A percentile compares a stretch with the other conserved stretches of the same genome.
phyloP scores from a whole-genome alignment of 2,329 filamentous ascomycete species.

The Didymellaceae sp. region DNA sequence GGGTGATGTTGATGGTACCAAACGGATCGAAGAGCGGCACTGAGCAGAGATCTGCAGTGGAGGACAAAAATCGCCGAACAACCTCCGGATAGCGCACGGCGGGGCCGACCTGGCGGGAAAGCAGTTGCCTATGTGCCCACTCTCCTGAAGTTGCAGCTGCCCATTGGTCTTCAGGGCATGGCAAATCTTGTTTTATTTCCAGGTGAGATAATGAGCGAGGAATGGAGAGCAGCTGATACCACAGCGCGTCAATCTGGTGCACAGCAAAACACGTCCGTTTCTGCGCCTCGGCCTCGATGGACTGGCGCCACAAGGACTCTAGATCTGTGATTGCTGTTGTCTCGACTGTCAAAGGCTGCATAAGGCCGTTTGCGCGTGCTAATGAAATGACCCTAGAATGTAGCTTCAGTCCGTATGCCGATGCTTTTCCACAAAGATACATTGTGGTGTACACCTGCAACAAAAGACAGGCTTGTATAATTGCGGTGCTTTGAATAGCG shows the following conservation, averaged over 20 bases:
- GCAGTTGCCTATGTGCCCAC: slow-evolving; percentile 26
- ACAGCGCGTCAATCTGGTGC: slow-evolving; percentile 30
- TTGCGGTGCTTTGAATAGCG: slow-evolving; percentile 1
- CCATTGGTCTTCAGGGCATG: slow-evolving; percentile 28
- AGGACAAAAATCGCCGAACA: slow-evolving; percentile 24
- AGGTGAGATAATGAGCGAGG: slow-evolving; percentile 33
- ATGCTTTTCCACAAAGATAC: slow-evolving; percentile 25
- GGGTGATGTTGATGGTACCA: slow-evolving; percentile 30
- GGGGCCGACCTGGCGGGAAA: slow-evolving; percentile 10
- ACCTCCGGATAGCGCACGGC: slow-evolving; percentile 24
- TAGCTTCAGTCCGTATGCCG: slow-evolving; percentile 27
- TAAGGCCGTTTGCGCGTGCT: slow-evolving; percentile 25
- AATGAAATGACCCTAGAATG: slow-evolving; percentile 31
- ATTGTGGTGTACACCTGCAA: slow-evolving; percentile 28
- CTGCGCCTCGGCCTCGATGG: slow-evolving; percentile 19
- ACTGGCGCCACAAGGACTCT: slow-evolving; percentile 24
- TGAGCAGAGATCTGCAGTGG: slow-evolving; percentile 13
- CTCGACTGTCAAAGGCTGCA: slow-evolving; percentile 20
- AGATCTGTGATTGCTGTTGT: slow-evolving; percentile 19
- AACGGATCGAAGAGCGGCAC: slow-evolving; percentile 31
- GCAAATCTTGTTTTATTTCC: slow-evolving; percentile 32
- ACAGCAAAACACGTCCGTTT: slow-evolving; percentile 29
- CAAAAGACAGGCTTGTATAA: slow-evolving; percentile 28
- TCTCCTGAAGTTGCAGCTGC: slow-evolving; percentile 21
- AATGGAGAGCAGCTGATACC: slow-evolving; percentile 33